phyloP scores from a whole-genome alignment of 192 early-diverging fungal species.

The Backusella circina region DNA sequence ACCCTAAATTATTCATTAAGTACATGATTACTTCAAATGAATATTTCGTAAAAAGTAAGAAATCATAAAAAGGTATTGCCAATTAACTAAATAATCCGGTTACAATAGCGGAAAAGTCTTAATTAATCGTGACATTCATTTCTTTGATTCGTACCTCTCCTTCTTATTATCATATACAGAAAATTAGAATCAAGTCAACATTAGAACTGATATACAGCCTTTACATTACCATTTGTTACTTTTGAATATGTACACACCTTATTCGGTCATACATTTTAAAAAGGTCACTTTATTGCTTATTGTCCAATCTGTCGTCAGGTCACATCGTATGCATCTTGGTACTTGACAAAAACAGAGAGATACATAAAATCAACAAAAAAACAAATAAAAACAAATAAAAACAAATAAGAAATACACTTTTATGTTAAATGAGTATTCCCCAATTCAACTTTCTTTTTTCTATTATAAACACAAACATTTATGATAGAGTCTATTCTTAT shows the following conservation, averaged over 20 bases:
- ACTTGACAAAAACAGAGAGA: not conserved
- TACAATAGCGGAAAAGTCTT: not conserved
- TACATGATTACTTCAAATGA: not conserved
- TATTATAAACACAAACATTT: not conserved
- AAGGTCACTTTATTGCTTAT: not conserved
- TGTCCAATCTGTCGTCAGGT: not conserved
- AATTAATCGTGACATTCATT: not conserved
- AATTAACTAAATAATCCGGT: not conserved
- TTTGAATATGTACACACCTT: not conserved
- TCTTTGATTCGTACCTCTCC: not conserved
- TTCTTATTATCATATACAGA: not conserved
- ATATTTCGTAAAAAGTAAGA: not conserved
- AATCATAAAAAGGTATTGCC: not conserved
- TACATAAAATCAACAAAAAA: not conserved
- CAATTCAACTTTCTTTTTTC: not conserved
- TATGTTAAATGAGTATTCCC: not conserved
- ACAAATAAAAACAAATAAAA: not conserved
- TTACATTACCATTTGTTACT: not conserved
- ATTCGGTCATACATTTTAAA: not conserved
- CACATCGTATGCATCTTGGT: not conserved
- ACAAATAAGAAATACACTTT: not conserved
- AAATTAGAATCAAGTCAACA: not conserved
- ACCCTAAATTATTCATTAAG: not conserved
- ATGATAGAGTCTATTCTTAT: not conserved
- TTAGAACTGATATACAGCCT: not conserved